These are phyloP conservation scores for Schizosaccharomyces pombe DNA, from an alignment of 805 yeast species.

Conservation along the genomic window ASM294v3 CU329670.1:258001-258500, in stretches of 20 bases:
- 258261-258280: conserved; percentile 21
- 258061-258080: background rate
- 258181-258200: background rate
- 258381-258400: background rate
- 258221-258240: background rate
- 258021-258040: conserved; percentile 7
- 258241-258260: conserved; percentile 22
- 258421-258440: too few species aligned
- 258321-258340: background rate
- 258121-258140: too few species aligned
- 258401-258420: background rate
- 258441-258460: too few species aligned
- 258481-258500: too few species aligned
- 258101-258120: background rate
- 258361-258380: background rate
- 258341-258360: background rate
- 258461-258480: too few species aligned
- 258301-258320: background rate
- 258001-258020: conserved; percentile 5
- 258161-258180: too few species aligned
- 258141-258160: too few species aligned
- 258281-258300: background rate
- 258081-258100: conserved; percentile 6
- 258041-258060: background rate
- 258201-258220: background rate